Conservation (phyloP, 2,329 filamentous ascomycete genomes). For the Helotiales sp. region DNA sequence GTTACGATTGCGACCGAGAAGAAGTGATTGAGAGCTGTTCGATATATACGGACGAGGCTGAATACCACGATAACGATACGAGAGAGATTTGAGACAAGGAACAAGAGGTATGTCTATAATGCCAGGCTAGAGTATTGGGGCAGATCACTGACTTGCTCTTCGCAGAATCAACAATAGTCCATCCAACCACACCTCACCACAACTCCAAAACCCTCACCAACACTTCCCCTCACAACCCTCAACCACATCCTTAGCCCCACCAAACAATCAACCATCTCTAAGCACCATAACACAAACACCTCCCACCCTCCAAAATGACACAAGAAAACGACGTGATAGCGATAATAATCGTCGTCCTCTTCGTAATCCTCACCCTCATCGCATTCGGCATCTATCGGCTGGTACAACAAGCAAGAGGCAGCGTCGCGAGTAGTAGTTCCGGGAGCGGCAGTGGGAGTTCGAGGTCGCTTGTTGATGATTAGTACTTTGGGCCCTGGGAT, state of each 20-base stretch:
- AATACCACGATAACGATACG: background rate
- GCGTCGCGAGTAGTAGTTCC: conserved; percentile 17
- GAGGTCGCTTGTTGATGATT: conserved; percentile 33
- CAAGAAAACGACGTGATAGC: conserved; percentile 69
- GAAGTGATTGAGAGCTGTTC: background rate
- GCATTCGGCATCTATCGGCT: conserved; percentile 65
- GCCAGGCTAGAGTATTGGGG: background rate
- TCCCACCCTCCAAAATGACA: conserved; percentile 46
- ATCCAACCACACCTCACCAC: background rate
- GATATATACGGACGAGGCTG: background rate
- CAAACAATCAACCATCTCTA: background rate
- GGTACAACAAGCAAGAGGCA: conserved; percentile 47
- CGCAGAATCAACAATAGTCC: background rate
- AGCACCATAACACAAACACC: background rate
- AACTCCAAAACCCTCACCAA: no score
- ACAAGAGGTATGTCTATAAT: background rate
- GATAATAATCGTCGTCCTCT: conserved; percentile 67
- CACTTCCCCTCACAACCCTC: background rate
- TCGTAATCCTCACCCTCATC: conserved; percentile 60
- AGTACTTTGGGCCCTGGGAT: background rate
- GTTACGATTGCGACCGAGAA: no score
- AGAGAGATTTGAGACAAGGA: no score
- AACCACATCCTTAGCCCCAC: background rate
- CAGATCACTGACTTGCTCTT: background rate
- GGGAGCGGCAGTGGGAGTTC: conserved; percentile 16